Base-by-base conservation (phyloP, 495 filamentous ascomycete species). In the Neurospora sp. region DNA sequence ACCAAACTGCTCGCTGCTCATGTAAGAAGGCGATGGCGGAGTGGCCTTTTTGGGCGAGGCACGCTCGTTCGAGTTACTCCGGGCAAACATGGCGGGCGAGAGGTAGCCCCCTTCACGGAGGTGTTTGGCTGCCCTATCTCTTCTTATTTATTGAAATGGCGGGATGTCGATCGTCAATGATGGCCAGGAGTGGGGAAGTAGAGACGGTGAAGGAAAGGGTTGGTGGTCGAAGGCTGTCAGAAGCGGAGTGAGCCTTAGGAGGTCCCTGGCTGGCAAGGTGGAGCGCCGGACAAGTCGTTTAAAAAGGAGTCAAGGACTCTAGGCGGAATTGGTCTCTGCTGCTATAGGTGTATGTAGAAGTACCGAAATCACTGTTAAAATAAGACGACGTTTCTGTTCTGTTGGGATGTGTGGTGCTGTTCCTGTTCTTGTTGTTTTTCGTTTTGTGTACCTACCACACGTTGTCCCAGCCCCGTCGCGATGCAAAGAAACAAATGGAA, bases 1-100 rank as follows among this genome's bases (percentile, higher is more conserved):
- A 97, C 94, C 92, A 81, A 96, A 91, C 83, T 97, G 93, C 66
- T 94, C 90, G 79, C 89, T 89, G 42, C 90, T 89, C 94, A 97
- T 97, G 83, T 93, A 96, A 46, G 88, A 87, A 35, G 92, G 91
- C 44, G 90, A 90, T 31, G 92, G 90, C 74, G 91, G 90, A 66
- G 90, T 90, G 75, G 89, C 88, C 84, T 91, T 92, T 76, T 89
- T 84, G 46, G 78, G 72, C 73, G 81, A 78, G 62, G 70, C 72
- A 18, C 73, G 77, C 76, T 82, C 81, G 78, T 79, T 82, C 70
- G 79, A 75, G 37, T 73, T 80, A 73, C 74, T 72, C 41, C 76
- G 78, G n/a, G 76, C 76, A 69, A 80, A 80, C 81, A 82, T 82
- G 74, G 71, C 74, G 39, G 72, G 71, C 69, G 18, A 62, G 54